Percentiles rank a stretch among this genome's conserved stretches.
These are phyloP conservation scores for Geotrichum klebahnii DNA, from an alignment of 1,139 yeast species.

Conservation along the genomic window DNA sequence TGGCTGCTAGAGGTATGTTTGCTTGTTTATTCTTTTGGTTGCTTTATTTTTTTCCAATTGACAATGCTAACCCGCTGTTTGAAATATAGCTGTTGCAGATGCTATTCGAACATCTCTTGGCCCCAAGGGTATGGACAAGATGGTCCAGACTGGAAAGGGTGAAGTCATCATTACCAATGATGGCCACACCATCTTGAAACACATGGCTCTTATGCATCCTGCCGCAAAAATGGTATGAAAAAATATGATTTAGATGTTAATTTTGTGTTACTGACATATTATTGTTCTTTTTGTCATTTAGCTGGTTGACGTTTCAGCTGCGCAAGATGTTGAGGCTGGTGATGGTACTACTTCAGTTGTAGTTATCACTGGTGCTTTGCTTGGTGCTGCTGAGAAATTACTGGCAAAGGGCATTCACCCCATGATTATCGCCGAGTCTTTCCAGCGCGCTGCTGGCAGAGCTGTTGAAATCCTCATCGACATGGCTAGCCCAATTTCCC, in stretches of 20 bases:
- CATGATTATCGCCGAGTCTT: conserved; percentile 87
- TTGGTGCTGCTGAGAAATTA: conserved; percentile 91
- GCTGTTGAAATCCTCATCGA: conserved; percentile 80
- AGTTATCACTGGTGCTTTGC: conserved; percentile 85
- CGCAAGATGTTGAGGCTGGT: conserved; percentile 98
- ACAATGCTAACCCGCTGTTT: no score
- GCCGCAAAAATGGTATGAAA: conserved; percentile 77
- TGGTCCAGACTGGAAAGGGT: conserved; percentile 86
- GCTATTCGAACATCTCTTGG: conserved; percentile 97
- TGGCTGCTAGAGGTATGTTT: conserved; percentile 65
- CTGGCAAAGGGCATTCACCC: conserved; percentile 93
- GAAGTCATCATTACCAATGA: conserved; percentile 94
- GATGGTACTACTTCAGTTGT: conserved; percentile 99
- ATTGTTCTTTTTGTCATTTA: no score
- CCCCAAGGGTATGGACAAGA: conserved; percentile 99
- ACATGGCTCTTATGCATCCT: conserved; percentile 94
- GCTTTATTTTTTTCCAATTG: not conserved
- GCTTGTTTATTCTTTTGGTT: not conserved
- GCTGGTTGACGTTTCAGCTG: conserved; percentile 91
- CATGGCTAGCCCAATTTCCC: conserved; percentile 74
- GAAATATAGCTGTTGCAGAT: conserved; percentile 77
- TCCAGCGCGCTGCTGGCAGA: conserved; percentile 86
- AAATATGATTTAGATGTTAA: conserved; percentile 2
- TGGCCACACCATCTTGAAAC: conserved; percentile 84
- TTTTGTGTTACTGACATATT: conserved; percentile 5